These are phyloP conservation scores for Helenozyma baotianmanensis DNA, from an alignment of 805 yeast genomes.

Conservation along the genomic window DNA sequence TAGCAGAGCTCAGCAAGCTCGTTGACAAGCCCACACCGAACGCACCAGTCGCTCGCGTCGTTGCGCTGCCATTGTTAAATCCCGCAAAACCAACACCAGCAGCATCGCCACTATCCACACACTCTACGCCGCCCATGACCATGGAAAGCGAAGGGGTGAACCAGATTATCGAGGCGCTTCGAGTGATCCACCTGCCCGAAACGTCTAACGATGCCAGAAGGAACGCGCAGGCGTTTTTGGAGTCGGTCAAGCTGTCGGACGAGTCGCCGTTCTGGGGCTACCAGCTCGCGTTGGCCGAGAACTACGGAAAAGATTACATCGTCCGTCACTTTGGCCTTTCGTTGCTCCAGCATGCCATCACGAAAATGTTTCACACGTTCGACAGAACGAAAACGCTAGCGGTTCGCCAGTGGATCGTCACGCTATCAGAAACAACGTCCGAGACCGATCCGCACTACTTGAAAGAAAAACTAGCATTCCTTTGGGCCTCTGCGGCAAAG, in stretches of 20 bases:
- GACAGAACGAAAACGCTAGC: constrained; percentile 56
- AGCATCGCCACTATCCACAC: too few species aligned
- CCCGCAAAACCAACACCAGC: too few species aligned
- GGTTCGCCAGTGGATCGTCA: constrained; percentile 79
- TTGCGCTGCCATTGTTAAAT: too few species aligned
- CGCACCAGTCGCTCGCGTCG: too few species aligned
- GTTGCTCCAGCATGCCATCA: constrained; percentile 68
- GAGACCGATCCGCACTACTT: constrained; percentile 82
- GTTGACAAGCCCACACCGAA: too few species aligned
- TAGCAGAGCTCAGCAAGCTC: too few species aligned
- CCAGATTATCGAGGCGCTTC: constrained; percentile 76
- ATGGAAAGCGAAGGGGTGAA: constrained; percentile 67
- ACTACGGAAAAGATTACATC: constrained; percentile 54
- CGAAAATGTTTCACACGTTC: constrained; percentile 50
- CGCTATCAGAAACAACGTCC: constrained; percentile 58
- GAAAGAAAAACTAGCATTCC: constrained; percentile 80
- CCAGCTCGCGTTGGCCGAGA: constrained; percentile 65
- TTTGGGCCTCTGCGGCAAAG: constrained; percentile 91
- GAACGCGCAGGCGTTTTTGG: constrained; percentile 61
- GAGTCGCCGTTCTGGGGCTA: constrained; percentile 94
- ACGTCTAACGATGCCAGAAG: constrained; percentile 54
- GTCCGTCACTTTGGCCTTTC: constrained; percentile 90
- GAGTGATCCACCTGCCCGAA: constrained; percentile 62
- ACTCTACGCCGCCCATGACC: too few species aligned
- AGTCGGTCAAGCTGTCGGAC: constrained; percentile 65